Conservation (phyloP, 148 eudicot genomes). For the Oxyria digyna region DNA sequence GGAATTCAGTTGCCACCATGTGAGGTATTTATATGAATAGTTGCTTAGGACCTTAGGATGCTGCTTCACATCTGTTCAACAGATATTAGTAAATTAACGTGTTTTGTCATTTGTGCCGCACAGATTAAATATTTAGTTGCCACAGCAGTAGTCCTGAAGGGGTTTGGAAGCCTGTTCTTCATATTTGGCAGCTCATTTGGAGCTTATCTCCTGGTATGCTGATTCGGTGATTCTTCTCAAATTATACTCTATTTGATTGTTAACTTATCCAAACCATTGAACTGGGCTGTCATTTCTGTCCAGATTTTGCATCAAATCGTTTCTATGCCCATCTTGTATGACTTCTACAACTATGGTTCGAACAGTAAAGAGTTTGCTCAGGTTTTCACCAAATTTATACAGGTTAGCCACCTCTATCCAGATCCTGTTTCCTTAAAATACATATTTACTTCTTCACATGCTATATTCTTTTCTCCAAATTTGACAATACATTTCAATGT, state of each 20-base stretch:
- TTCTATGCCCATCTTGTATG: slow-evolving; percentile 40
- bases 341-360: slow-evolving; percentile 40
- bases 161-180: slow-evolving; percentile 59
- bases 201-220: slow-evolving; percentile 61
- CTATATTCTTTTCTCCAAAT: background rate
- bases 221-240: slow-evolving; percentile 8
- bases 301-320: slow-evolving; percentile 40
- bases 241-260: background rate
- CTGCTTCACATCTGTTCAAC: background rate
- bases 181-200: slow-evolving; percentile 69
- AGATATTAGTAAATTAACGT: background rate
- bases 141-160: slow-evolving; percentile 42
- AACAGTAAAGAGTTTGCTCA: slow-evolving; percentile 30
- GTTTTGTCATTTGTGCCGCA: background rate
- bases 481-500: background rate
- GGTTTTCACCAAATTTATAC: slow-evolving; percentile 34
- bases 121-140: slow-evolving; percentile 59
- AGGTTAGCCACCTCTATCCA: slow-evolving; percentile 22
- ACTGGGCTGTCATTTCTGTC: background rate
- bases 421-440: background rate
- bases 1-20: slow-evolving; percentile 31
- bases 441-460: background rate
- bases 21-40: slow-evolving; percentile 27
- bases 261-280: background rate
- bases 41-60: background rate